A percentile compares a stretch with the other conserved stretches of the same genome.
phyloP scores from a whole-genome alignment of 2,329 filamentous ascomycete genomes.

The Cephalotrichum gorgonifer region DNA sequence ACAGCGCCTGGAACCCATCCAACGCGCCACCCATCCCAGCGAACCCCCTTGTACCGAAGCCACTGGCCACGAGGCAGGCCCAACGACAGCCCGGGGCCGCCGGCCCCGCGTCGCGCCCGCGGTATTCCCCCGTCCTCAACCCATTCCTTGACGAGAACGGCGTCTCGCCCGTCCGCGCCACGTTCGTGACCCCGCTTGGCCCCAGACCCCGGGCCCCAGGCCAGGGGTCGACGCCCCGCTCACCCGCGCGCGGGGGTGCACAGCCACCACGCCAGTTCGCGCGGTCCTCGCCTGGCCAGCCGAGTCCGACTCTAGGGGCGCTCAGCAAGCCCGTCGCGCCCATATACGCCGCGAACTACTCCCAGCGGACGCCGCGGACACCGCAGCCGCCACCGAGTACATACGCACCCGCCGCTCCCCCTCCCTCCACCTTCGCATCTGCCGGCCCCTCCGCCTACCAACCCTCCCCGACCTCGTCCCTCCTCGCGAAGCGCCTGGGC shows the following conservation, averaged over 20 bases:
- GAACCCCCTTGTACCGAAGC: conserved; percentile 1
- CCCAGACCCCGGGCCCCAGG: not conserved
- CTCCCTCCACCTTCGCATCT: not conserved
- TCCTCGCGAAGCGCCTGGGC: conserved; percentile 43
- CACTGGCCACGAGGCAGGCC: not conserved
- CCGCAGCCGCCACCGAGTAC: no score
- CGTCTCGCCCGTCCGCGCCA: not conserved
- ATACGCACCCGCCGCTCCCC: not conserved
- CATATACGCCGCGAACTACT: no score
- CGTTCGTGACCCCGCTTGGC: not conserved
- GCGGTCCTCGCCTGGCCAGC: conserved; percentile 6
- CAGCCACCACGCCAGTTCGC: not conserved
- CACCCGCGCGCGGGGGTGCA: not conserved
- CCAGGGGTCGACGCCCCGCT: not conserved
- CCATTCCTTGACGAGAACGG: conserved; percentile 4
- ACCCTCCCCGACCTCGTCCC: conserved; percentile 25
- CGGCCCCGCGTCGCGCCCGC: not conserved
- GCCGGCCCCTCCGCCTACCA: not conserved
- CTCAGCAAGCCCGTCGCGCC: no score
- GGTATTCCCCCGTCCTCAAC: conserved; percentile 2
- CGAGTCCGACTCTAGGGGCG: conserved; percentile 1
- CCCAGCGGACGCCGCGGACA: no score
- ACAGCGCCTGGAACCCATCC: not conserved
- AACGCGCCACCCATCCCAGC: not conserved
- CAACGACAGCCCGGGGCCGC: not conserved